Conservation (phyloP, 176 grass and related monocot genomes). For the Phoenix roebelenii region DNA sequence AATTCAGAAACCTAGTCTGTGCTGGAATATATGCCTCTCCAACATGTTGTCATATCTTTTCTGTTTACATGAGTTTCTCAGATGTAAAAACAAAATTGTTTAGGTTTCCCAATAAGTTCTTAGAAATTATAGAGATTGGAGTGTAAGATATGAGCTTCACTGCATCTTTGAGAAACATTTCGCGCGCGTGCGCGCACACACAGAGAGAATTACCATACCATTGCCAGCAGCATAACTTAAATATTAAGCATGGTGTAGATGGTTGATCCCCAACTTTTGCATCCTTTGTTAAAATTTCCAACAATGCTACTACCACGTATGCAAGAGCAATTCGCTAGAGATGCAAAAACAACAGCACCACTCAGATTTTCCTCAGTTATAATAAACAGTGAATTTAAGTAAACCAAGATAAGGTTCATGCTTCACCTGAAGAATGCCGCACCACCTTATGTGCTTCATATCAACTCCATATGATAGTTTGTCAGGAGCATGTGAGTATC, state of each 20-base stretch:
- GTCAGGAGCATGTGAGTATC: slow-evolving; percentile 85
- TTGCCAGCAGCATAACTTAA: slow-evolving; percentile 53
- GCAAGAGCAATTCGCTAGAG: slow-evolving; percentile 82
- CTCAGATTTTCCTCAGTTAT: too few species aligned
- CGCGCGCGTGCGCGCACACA: too few species aligned
- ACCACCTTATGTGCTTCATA: slow-evolving; percentile 83
- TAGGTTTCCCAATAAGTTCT: too few species aligned
- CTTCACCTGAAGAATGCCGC: slow-evolving; percentile 76
- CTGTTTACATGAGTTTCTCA: too few species aligned
- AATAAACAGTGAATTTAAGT: too few species aligned
- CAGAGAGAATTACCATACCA: slow-evolving; percentile 29
- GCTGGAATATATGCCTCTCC: too few species aligned
- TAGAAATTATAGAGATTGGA: too few species aligned
- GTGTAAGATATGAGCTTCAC: too few species aligned
- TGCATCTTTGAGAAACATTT: too few species aligned
- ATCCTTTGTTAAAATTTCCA: slow-evolving; percentile 72
- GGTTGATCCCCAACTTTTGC: slow-evolving; percentile 43
- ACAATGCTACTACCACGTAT: slow-evolving; percentile 62
- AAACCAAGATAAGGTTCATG: neutral
- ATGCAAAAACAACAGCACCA: slow-evolving; percentile 2
- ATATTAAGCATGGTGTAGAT: slow-evolving; percentile 42
- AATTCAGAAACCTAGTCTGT: too few species aligned
- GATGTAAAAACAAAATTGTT: too few species aligned
- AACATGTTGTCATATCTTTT: too few species aligned
- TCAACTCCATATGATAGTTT: slow-evolving; percentile 63